These are phyloP conservation scores for Cytospora mali DNA, from an alignment of 2,329 filamentous ascomycete species.

Conservation along the genomic window DNA sequence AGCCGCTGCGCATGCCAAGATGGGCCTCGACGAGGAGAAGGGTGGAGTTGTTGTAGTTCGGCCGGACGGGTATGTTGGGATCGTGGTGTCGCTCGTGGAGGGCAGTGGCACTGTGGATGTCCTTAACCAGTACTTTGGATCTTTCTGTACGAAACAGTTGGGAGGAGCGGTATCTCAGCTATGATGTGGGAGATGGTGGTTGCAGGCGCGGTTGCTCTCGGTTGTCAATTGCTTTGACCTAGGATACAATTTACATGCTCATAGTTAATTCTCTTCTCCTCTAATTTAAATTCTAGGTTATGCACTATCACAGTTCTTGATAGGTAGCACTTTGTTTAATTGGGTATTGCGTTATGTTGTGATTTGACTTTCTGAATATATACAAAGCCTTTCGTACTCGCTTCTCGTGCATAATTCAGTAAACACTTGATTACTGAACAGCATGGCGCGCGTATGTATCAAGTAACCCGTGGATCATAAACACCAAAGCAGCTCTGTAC, in stretches of 20 bases:
- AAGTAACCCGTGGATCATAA: neutral
- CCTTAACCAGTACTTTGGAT: slow-evolving; percentile 78
- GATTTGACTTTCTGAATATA: too few species aligned
- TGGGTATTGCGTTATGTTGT: too few species aligned
- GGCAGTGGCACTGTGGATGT: slow-evolving; percentile 79
- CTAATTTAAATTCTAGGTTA: too few species aligned
- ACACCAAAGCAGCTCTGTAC: neutral
- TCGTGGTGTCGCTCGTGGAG: slow-evolving; percentile 72
- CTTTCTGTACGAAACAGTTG: slow-evolving; percentile 68
- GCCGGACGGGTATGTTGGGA: slow-evolving; percentile 84
- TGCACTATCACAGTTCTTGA: too few species aligned
- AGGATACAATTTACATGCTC: neutral
- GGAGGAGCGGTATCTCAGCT: slow-evolving; percentile 45
- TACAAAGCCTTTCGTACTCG: too few species aligned
- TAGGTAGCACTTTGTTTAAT: too few species aligned
- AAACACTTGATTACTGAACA: too few species aligned
- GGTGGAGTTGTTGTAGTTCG: slow-evolving; percentile 83
- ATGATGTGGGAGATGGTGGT: slow-evolving; percentile 30
- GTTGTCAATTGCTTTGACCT: neutral
- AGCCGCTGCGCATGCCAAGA: slow-evolving; percentile 82
- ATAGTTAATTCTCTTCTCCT: too few species aligned
- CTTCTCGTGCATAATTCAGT: too few species aligned
- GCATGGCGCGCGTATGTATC: too few species aligned
- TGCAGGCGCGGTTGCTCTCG: neutral
- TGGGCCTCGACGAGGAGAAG: slow-evolving; percentile 73